These are phyloP conservation scores for Podospora comata DNA, from an alignment of 495 filamentous ascomycete species.

Conservation along the genomic window DNA sequence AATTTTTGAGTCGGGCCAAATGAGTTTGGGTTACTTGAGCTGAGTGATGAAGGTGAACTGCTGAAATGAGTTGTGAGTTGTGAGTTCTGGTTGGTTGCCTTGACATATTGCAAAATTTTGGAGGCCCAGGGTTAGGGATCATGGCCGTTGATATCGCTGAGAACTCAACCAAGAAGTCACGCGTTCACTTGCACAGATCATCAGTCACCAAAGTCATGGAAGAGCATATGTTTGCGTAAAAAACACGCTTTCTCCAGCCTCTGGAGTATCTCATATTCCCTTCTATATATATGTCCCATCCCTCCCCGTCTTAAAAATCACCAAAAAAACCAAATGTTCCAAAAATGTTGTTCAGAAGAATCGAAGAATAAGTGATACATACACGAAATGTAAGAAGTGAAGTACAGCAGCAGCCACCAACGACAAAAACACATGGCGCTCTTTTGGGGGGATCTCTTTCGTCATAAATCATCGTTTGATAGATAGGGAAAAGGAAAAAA, in stretches of 20 bases:
- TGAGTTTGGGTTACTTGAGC: not conserved
- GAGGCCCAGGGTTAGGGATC: no score
- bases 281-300: not conserved
- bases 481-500: not conserved
- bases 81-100: not conserved
- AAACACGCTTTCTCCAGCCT: not conserved
- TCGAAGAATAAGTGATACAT: not conserved
- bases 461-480: not conserved
- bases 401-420: not conserved
- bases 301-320: not conserved
- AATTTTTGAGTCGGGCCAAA: not conserved
- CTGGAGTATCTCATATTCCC: not conserved
- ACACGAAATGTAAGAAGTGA: slow-evolving; percentile 8
- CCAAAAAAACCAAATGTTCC: not conserved
- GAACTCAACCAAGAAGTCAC: no score
- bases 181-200: no score
- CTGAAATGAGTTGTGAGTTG: not conserved
- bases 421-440: not conserved
- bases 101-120: no score
- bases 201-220: no score
- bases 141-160: no score
- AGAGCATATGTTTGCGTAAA: not conserved
- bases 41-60: not conserved
- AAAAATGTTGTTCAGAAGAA: slow-evolving; percentile 4
- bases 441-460: not conserved